Base-by-base conservation (phyloP, 2,329 filamentous ascomycete species). In the Chrysoporthe cubensis region DNA sequence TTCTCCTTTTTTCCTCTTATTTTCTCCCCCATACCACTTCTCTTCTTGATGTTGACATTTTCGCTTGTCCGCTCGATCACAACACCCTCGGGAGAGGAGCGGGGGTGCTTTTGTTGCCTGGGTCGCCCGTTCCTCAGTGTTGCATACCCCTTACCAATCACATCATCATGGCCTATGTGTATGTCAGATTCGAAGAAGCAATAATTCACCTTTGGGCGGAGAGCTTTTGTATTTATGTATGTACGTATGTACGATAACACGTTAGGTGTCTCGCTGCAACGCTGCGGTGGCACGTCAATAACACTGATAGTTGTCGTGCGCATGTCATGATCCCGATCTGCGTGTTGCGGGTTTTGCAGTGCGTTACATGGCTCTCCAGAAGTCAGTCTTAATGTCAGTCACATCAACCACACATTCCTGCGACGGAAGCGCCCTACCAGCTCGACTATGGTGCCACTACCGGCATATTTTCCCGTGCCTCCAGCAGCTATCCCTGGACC, bases 221-320 rank as follows among this genome's bases (percentile, higher is more conserved):
- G 32, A 18, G 32, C 14, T 40, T 42, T 40, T 2, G 56, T 40
- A 40, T 40, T 9, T 58, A 42, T 58, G 56, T 42, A 42, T 34
- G 50, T 58, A 58, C 37, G 34, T 58, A 58, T 58, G 56, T 58
- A 58, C 56, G 56, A 40, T 58, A 58, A 42, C 32, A 58, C 40
- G 37, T 8, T 58, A 58, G 37, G 32, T n/a, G 56, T 57, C 8
- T 4, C 13, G 4, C 26, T 9, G 13, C 50, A 4, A 2, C 32
- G 9, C 11, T 32, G 26, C 32, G 50, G 50, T 32, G 13, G 26
- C 26, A 14, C 32, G 26, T 54, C 14, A 26, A 54, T 26, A 34
- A 54, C 14, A 54, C 18, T 54, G 50, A 54, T 21, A 54, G 21
- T 21, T 26, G 50, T 32, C 7, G 50, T 54, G 50, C 26, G 13